A percentile compares a stretch with the other conserved stretches of the same genome.
Evolutionary conservation across 495 filamentous ascomycete species (phyloP).

Genomic region (Pyronema omphalodes): DNA sequence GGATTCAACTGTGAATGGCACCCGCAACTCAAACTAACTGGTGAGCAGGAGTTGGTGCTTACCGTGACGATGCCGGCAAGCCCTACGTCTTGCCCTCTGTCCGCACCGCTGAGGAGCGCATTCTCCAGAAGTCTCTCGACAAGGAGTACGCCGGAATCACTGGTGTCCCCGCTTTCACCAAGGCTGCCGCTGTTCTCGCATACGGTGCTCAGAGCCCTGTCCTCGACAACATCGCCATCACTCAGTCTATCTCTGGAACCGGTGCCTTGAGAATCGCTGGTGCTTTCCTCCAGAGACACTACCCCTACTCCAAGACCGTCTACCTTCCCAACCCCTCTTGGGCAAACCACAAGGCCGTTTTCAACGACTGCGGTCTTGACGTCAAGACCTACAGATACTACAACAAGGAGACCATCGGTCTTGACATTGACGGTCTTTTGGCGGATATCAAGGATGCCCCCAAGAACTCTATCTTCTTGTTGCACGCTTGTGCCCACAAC

Average conservation of each 20-base stretch:
- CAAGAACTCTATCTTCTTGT: slow-evolving; percentile 67
- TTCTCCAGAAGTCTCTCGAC: slow-evolving; percentile 58
- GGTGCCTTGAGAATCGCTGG: slow-evolving; percentile 88
- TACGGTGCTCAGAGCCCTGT: slow-evolving; percentile 64
- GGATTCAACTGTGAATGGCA: neutral
- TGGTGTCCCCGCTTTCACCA: slow-evolving; percentile 82
- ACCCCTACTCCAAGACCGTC: slow-evolving; percentile 75
- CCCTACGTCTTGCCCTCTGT: slow-evolving; percentile 95
- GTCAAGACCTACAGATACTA: slow-evolving; percentile 96
- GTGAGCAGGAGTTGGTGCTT: slow-evolving; percentile 49
- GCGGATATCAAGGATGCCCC: slow-evolving; percentile 81
- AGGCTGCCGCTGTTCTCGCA: slow-evolving; percentile 72
- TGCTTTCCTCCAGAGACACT: slow-evolving; percentile 80
- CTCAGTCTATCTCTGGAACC: slow-evolving; percentile 94
- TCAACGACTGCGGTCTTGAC: slow-evolving; percentile 77
- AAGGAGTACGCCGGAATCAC: slow-evolving; percentile 98
- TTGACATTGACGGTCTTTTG: slow-evolving; percentile 90
- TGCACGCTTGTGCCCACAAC: slow-evolving; percentile 97
- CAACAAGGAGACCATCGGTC: slow-evolving; percentile 93
- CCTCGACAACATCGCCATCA: slow-evolving; percentile 72
- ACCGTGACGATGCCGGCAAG: slow-evolving; percentile 90
- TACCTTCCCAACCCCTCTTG: slow-evolving; percentile 92
- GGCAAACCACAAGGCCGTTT: slow-evolving; percentile 95
- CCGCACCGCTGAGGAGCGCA: slow-evolving; percentile 66
- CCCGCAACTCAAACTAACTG: neutral